Evolutionary conservation across 2,329 filamentous ascomycete species (phyloP), one percentile per base, ranked within the genome.

Genomic region (Colletotrichum ledebouriae): DNA sequence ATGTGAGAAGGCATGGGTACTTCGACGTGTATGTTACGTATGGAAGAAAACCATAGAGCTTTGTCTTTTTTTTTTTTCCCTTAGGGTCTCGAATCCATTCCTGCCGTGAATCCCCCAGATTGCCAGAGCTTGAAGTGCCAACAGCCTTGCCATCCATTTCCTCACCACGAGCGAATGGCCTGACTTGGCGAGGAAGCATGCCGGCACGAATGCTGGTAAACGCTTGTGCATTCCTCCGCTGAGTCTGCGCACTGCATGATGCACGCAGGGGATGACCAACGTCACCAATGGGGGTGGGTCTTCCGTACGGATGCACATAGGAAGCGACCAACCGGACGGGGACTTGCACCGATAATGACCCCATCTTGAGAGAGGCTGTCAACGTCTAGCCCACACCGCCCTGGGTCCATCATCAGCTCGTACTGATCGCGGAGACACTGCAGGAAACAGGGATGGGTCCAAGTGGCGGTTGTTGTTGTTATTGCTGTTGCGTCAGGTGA

Each of bases 11-110:
- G 12, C 72, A 74, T 58, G 63, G 63, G 5, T 74, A 72, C 60
- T 71, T 70, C 33, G 60, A 70, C 53, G 63, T 72, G 34, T 71
- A 70, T 55, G 71, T 72, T 42, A 71, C 69, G 55, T 71, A 71
- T 63, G 70, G 70, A 11, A 69, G 61, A 46, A 69, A 66, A 25
- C 69, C 69, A 29, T 65, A 20, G 56, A 29, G 6, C 29, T 9
- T 29, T 29, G 4, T 29, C 6, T 29, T 6, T 29, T 29, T 5
- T 29, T 29, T 29, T 29, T 33, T 2, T 25, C 20, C n/a, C 20
- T 20, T 10, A n/a, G 22, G 44, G 13, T 15, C 41, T 39, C n/a
- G 17, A 20, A 39, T 22, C 25, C 25, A n/a, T 53, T 34, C 29
- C 6, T 5, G 17, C n/a, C n/a, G 29, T 13, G 2, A 22, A 29